Conservation (phyloP, 1,284 basidiomycete genomes). For the Rhodotorula sp. region DNA sequence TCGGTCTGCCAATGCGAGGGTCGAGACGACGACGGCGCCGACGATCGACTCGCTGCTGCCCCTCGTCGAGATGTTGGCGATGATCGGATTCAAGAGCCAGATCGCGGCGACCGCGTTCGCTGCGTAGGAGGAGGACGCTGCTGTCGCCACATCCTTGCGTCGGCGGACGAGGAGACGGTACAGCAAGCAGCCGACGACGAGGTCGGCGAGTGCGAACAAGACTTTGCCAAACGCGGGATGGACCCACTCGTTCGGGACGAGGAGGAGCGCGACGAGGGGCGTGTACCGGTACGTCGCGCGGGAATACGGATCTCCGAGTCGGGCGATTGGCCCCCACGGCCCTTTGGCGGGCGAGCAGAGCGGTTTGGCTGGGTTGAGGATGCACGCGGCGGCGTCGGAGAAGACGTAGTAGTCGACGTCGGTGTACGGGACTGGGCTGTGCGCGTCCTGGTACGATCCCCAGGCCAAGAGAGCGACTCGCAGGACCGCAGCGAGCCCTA, state of each 20-base stretch:
- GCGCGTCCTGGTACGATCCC: constrained; percentile 30
- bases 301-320: constrained; percentile 72
- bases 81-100: constrained; percentile 86
- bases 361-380: constrained; percentile 49
- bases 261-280: constrained; percentile 78
- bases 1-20: constrained; percentile 60
- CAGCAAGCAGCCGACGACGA: constrained; percentile 76
- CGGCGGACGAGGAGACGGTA: constrained; percentile 58
- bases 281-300: constrained; percentile 96
- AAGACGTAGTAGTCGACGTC: constrained; percentile 97
- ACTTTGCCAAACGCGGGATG: constrained; percentile 86
- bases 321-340: neutral
- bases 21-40: constrained; percentile 72
- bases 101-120: constrained; percentile 57
- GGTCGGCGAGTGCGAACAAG: constrained; percentile 80
- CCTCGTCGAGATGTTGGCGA: constrained; percentile 92
- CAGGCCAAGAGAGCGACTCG: constrained; percentile 23
- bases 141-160: neutral
- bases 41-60: constrained; percentile 92
- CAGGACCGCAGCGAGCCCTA: constrained; percentile 15
- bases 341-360: constrained; percentile 9
- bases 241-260: constrained; percentile 75
- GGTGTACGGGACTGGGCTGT: constrained; percentile 78
- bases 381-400: constrained; percentile 78
- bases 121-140: neutral